Evolutionary conservation across 2,329 filamentous ascomycete genomes (phyloP), one percentile per base, ranked within the genome.

Genomic region (Talaromyces sp.): DNA sequence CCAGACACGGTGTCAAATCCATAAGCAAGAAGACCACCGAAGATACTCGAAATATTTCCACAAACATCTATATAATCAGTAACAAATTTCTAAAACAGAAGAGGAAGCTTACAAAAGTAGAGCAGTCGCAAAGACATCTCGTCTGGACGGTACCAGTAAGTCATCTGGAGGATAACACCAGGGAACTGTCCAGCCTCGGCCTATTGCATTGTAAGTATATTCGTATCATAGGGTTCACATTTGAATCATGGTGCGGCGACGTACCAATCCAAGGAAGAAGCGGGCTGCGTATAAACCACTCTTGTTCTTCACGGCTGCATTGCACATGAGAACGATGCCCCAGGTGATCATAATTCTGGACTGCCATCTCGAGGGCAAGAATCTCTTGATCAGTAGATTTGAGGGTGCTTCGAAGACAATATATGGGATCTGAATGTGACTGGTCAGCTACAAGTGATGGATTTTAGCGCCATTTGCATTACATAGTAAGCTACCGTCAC

Each of bases 111-210:
- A 81, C 79, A 82, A 64, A 82, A 82, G 64, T 81, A 82, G 3
- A 82, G 70, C 0, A 83, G 68, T 9, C 81, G 76, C 2, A 79
- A 71, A 7, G 71, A 71, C 69, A 81, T 79, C 65, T 82, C 79
- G 60, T 82, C 81, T 10, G 75, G 78, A 0, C 80, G 76, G 66
- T 84, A 84, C 77, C 82, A 83, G 66, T 76, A 78, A 22, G 75
- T 81, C 11, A 83, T 72, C 43, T 81, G 78, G 1, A 77, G 75
- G 33, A 77, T 75, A 7, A 80, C 70, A 0, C 78, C 78, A 0
- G 79, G 79, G 41, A 81, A 82, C 68, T 78, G 72, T 7, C 79
- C 79, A 31, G 79, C 79, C 66, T 81, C 79, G 65, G 68, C 67
- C 70, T 70, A 54, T 1, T 33, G 4, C 22, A 27, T 6, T 3